Base-by-base conservation (phyloP, 1,139 yeast genomes). In the Protomyces pachydermus region DNA sequence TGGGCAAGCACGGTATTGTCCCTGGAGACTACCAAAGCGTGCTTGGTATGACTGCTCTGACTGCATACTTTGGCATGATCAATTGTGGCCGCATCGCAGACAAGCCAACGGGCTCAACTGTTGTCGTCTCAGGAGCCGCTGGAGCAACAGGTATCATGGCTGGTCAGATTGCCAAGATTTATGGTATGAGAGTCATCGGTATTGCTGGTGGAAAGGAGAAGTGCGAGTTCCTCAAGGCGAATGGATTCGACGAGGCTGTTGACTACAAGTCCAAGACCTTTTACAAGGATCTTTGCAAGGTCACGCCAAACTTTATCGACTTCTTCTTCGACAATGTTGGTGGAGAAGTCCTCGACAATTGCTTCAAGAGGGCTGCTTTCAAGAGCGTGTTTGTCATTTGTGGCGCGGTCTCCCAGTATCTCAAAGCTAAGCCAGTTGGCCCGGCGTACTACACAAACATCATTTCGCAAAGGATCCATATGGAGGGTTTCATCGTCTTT, bases 101-200 rank as follows among this genome's bases (percentile, higher is more conserved):
- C 12, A 64, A 61, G 38, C 60, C 66, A 37, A 56, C 60, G 37
- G 73, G 72, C 34, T 70, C 71, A 64, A 71, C 72, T 12, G 80
- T 83, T 64, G 73, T 84, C 56, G 78, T 85, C 42, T 82, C 87
- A 34, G 89, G 88, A 65, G 90, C 90, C 28, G 82, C 87, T 6
- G 86, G 91, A 67, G 88, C 88, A 34, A 85, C 86, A 45, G 90
- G 91, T 35, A 78, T 84, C n/a, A 74, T 80, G 64, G 84, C 79
- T 42, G 82, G 84, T 50, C 89, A 85, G 73, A 71, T 85, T 35
- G 86, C 88, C 56, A 78, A 83, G 67, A 76, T 81, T 70, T 82
- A 82, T 56, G 85, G 85, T 42, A 74, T 77, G 61, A 81, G 78
- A 68, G 86, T 86, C 42, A 78, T 85, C 72, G 90, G 87, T 63